A percentile compares a stretch with the other conserved stretches of the same genome.
These are phyloP conservation scores for Aleurites moluccanus DNA, from an alignment of 441 rosid species.

Conservation along the genomic window DNA sequence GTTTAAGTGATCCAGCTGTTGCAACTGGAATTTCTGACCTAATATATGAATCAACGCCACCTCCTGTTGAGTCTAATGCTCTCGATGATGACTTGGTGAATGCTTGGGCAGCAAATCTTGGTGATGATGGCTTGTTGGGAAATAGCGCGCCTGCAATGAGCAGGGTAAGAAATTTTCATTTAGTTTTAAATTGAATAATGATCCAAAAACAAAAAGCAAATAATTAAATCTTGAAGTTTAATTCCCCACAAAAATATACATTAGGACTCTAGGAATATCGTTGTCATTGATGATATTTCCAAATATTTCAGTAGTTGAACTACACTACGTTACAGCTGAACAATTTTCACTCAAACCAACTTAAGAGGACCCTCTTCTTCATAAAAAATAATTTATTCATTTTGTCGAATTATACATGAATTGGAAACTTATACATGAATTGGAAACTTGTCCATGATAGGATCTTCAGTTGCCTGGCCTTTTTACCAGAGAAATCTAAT, in stretches of 20 bases:
- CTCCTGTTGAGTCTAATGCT: conserved; percentile 65
- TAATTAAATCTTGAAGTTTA: neutral
- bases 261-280: neutral
- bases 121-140: conserved; percentile 87
- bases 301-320: neutral
- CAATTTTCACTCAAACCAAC: neutral
- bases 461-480: neutral
- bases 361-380: neutral
- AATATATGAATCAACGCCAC: conserved; percentile 81
- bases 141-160: conserved; percentile 94
- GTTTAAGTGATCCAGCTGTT: conserved; percentile 88
- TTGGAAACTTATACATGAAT: neutral
- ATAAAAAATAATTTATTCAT: neutral
- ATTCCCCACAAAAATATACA: neutral
- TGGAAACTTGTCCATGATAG: neutral
- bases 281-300: neutral
- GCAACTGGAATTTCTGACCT: conserved; percentile 97
- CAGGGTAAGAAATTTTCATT: conserved; percentile 56
- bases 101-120: conserved; percentile 99
- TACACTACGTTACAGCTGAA: neutral
- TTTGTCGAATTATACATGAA: neutral
- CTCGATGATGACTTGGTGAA: conserved; percentile 98
- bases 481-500: neutral
- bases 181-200: neutral
- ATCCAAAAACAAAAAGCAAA: neutral